These are phyloP conservation scores for Pseudogymnoascus sp. DNA, from an alignment of 2,329 filamentous ascomycete species.

Conservation along the genomic window DNA sequence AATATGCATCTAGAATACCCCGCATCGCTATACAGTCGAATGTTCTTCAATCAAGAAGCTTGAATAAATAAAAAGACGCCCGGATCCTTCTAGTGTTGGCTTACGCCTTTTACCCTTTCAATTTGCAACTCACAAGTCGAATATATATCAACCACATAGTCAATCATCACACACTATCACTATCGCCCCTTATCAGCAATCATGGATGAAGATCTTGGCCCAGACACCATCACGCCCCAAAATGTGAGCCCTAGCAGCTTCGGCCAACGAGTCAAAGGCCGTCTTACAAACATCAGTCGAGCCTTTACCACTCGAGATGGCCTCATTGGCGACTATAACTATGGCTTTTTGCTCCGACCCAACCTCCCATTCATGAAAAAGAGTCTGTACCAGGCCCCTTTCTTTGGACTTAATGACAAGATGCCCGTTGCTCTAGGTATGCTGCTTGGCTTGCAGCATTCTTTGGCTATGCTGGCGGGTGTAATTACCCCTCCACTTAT, in stretches of 20 bases:
- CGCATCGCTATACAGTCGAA: background rate
- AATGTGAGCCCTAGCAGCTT: background rate
- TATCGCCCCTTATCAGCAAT: background rate
- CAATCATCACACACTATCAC: background rate
- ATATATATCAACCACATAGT: background rate
- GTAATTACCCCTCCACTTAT: conserved; percentile 75
- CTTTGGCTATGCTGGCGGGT: conserved; percentile 66
- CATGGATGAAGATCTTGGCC: background rate
- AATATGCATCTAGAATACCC: background rate
- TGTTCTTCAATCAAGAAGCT: background rate
- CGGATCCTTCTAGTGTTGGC: too few species aligned
- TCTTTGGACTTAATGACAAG: conserved; percentile 73
- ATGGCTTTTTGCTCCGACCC: conserved; percentile 59
- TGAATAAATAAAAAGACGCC: too few species aligned
- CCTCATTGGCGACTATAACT: background rate
- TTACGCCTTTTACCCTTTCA: background rate
- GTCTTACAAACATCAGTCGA: conserved; percentile 1
- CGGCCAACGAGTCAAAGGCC: background rate
- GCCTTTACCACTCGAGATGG: background rate
- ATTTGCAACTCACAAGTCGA: background rate
- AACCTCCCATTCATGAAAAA: conserved; percentile 76
- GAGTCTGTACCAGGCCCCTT: conserved; percentile 51
- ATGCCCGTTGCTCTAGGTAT: conserved; percentile 69
- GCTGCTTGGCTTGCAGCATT: conserved; percentile 70
- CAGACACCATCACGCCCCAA: background rate